These are phyloP conservation scores for Leucogyrophana mollusca DNA, from an alignment of 768 basidiomycete species.

Conservation along the genomic window DNA sequence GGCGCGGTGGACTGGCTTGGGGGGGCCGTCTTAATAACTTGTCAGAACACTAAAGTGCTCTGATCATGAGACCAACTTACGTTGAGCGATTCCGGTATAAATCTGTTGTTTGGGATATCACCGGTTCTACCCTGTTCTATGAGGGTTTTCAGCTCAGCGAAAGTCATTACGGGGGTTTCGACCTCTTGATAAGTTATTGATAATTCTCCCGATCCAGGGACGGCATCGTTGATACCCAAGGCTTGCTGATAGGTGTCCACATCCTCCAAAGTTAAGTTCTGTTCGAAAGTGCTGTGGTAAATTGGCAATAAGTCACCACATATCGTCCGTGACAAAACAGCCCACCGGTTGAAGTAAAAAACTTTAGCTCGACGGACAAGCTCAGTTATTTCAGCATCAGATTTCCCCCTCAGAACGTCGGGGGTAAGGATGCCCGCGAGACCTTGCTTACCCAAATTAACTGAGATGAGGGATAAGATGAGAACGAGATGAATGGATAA, in stretches of 20 bases:
- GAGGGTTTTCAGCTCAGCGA: slow-evolving; percentile 66
- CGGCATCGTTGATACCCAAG: slow-evolving; percentile 9
- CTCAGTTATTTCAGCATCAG: slow-evolving; percentile 43
- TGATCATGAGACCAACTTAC: slow-evolving; percentile 37
- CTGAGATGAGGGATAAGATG: slow-evolving; percentile 6
- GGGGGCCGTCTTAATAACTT: slow-evolving; percentile 41
- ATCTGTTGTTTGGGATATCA: slow-evolving; percentile 76
- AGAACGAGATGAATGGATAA: background rate
- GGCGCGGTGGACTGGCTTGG: slow-evolving; percentile 56
- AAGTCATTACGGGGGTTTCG: slow-evolving; percentile 52
- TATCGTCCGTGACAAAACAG: background rate
- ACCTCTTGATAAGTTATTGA: slow-evolving; percentile 5
- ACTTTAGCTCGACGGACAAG: slow-evolving; percentile 53
- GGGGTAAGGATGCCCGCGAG: slow-evolving; percentile 53
- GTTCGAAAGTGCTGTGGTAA: slow-evolving; percentile 36
- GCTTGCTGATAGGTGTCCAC: slow-evolving; percentile 11
- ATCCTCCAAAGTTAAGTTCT: slow-evolving; percentile 27
- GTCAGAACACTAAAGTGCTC: slow-evolving; percentile 1
- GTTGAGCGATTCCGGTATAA: slow-evolving; percentile 65
- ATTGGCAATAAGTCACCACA: slow-evolving; percentile 19
- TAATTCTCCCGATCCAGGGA: background rate
- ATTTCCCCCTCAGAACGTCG: slow-evolving; percentile 32
- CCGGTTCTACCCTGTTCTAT: slow-evolving; percentile 72
- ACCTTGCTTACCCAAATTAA: slow-evolving; percentile 53
- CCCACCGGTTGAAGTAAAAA: slow-evolving; percentile 72